Evolutionary conservation across 129 eudicot species (phyloP).

Genomic region (Silybum marianum): DNA sequence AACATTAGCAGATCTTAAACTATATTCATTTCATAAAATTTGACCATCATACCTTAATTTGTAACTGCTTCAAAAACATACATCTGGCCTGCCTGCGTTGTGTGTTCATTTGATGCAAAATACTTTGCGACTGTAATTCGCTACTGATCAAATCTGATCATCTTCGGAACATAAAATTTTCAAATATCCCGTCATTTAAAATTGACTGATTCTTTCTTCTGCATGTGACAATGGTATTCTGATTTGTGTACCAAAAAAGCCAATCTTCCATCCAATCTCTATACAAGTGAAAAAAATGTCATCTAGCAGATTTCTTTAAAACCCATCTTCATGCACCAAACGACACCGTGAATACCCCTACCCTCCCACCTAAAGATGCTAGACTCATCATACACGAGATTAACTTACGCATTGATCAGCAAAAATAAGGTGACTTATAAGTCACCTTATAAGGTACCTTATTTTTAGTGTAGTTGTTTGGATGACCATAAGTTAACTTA

Average conservation of each 20-base stretch:
- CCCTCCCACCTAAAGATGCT: no score
- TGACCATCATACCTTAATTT: no score
- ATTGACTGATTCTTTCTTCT: not conserved
- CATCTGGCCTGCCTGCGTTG: not conserved
- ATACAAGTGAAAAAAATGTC: constrained; percentile 12
- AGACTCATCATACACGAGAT: no score
- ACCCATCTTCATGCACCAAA: constrained; percentile 20
- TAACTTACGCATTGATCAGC: no score
- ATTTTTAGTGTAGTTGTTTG: no score
- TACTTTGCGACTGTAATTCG: constrained; percentile 9
- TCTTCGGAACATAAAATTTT: not conserved
- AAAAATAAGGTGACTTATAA: no score
- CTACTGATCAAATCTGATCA: not conserved
- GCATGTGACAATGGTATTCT: not conserved
- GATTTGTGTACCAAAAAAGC: constrained; percentile 4
- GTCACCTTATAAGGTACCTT: no score
- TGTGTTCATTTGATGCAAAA: constrained; percentile 10
- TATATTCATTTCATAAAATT: no score
- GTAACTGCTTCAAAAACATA: no score
- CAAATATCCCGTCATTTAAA: not conserved
- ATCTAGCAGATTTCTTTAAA: not conserved
- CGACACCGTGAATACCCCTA: no score
- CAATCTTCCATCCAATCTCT: constrained; percentile 12
- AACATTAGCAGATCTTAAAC: no score
- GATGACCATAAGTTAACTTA: no score